Conservation (phyloP, 2,329 filamentous ascomycete genomes). For the Reticulascus tulasneorum region DNA sequence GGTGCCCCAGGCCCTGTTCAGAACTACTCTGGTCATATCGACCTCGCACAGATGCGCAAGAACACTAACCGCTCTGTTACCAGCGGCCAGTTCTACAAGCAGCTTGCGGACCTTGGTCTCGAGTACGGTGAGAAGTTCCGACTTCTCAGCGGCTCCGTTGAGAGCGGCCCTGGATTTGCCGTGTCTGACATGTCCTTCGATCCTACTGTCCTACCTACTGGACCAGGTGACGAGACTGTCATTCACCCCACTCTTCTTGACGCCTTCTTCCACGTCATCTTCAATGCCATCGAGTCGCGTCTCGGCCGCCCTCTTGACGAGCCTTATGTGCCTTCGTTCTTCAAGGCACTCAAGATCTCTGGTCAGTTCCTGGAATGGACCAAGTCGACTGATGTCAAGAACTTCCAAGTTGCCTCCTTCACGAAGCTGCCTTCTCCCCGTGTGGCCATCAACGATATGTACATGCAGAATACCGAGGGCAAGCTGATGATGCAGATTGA, state of each 20-base stretch:
- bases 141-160: slow-evolving; percentile 17
- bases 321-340: slow-evolving; percentile 21
- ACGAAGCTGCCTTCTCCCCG: slow-evolving; percentile 19
- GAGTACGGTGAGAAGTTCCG: slow-evolving; percentile 20
- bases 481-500: slow-evolving; percentile 19
- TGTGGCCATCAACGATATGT: slow-evolving; percentile 20
- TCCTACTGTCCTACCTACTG: slow-evolving; percentile 12
- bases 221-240: slow-evolving; percentile 18
- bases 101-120: slow-evolving; percentile 18
- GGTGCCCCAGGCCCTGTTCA: slow-evolving; percentile 12
- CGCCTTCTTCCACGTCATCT: slow-evolving; percentile 21
- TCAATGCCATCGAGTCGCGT: slow-evolving; percentile 19
- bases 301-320: slow-evolving; percentile 18
- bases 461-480: slow-evolving; percentile 15
- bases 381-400: slow-evolving; percentile 8
- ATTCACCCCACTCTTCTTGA: slow-evolving; percentile 20
- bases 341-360: slow-evolving; percentile 17
- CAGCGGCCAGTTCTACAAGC: slow-evolving; percentile 17
- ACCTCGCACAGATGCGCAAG: slow-evolving; percentile 13
- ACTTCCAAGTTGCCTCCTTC: slow-evolving; percentile 17
- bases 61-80: slow-evolving; percentile 19
- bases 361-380: slow-evolving; percentile 17
- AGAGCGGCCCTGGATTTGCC: slow-evolving; percentile 18
- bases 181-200: slow-evolving; percentile 17
- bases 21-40: slow-evolving; percentile 1